Evolutionary conservation across 176 grass and related monocot species (phyloP).

Genomic region (Melocanna baccifera): DNA sequence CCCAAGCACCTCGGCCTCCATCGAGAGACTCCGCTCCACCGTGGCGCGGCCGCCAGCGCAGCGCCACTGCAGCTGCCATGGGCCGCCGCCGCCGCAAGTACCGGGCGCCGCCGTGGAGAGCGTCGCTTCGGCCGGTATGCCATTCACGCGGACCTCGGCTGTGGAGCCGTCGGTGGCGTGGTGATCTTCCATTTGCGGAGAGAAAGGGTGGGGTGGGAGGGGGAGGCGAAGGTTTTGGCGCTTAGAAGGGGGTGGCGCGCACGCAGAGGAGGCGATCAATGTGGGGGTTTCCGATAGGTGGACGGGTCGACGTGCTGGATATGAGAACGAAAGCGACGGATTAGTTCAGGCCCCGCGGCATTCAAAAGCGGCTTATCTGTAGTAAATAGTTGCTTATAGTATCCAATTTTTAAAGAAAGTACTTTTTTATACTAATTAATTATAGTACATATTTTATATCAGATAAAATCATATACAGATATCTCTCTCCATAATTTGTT

Average conservation of each 20-base stretch:
- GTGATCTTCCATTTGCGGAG: slow-evolving; percentile 2
- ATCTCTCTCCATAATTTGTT: no score
- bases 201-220: neutral
- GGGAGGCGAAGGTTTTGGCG: slow-evolving; percentile 11
- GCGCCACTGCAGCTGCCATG: slow-evolving; percentile 53
- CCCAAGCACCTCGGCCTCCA: slow-evolving; percentile 64
- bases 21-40: slow-evolving; percentile 29
- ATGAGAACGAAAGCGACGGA: no score
- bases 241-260: neutral
- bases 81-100: neutral
- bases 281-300: no score
- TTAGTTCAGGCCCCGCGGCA: no score
- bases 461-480: fast-evolving
- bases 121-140: slow-evolving; percentile 38
- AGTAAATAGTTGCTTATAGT: no score
- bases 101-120: neutral
- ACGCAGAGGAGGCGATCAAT: neutral
- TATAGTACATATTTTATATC: no score
- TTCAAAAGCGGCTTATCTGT: no score
- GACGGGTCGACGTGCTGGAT: neutral
- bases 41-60: neutral
- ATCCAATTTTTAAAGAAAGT: no score
- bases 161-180: neutral
- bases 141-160: slow-evolving; percentile 43
- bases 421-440: no score